phyloP scores from a whole-genome alignment of 352 stramenopile genomes.

The Phytophthora aleatoria region DNA sequence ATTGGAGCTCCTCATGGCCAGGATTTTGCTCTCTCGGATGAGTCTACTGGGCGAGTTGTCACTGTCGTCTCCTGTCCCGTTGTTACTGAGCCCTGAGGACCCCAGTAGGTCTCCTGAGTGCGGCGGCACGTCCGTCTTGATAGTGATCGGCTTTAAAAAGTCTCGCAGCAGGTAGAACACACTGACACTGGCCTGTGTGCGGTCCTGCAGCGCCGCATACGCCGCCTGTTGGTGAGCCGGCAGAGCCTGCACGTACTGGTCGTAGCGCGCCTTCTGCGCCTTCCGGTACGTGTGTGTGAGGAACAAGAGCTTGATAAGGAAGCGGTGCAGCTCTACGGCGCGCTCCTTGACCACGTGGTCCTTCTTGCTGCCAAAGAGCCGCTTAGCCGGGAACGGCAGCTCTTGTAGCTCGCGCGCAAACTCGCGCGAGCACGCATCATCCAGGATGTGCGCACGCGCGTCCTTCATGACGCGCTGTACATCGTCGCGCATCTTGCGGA shows the following conservation, averaged over 20 bases:
- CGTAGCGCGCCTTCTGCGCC: slow-evolving; percentile 66
- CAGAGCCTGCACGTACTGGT: slow-evolving; percentile 46
- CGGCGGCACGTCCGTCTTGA: slow-evolving; percentile 26
- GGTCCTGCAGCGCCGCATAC: slow-evolving; percentile 41
- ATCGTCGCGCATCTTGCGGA: slow-evolving; percentile 73
- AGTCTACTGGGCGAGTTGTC: slow-evolving; percentile 39
- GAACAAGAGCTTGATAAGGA: slow-evolving; percentile 74
- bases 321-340: slow-evolving; percentile 73
- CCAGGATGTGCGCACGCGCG: slow-evolving; percentile 45
- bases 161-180: slow-evolving; percentile 74
- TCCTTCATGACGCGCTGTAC: slow-evolving; percentile 69
- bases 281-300: slow-evolving; percentile 81
- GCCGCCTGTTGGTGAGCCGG: slow-evolving; percentile 27
- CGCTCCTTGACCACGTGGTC: slow-evolving; percentile 78
- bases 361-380: slow-evolving; percentile 69
- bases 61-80: slow-evolving; percentile 22
- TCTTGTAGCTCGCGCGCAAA: slow-evolving; percentile 45
- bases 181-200: slow-evolving; percentile 56
- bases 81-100: background rate
- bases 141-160: slow-evolving; percentile 67
- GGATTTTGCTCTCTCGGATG: slow-evolving; percentile 78
- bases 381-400: slow-evolving; percentile 62
- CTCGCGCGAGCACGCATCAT: slow-evolving; percentile 50
- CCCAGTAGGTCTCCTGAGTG: slow-evolving; percentile 30
- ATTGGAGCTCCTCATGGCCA: slow-evolving; percentile 52